phyloP scores from a whole-genome alignment of 2,329 filamentous ascomycete genomes.

The Aspergillus intermedius region DNA sequence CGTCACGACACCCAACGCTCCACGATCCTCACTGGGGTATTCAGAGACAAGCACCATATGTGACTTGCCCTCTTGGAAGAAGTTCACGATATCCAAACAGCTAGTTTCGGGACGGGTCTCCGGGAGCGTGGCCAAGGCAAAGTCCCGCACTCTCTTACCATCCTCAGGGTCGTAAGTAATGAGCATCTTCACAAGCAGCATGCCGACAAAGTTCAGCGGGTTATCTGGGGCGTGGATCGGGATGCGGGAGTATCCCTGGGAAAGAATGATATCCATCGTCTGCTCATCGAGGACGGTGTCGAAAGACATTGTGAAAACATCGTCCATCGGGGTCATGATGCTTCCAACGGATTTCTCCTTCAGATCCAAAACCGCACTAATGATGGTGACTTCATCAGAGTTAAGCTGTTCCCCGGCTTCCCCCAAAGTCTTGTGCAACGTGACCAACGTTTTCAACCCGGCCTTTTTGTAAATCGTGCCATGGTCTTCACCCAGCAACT shows the following conservation, averaged over 20 bases:
- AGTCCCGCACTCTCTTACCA: slow-evolving; percentile 75
- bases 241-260: slow-evolving; percentile 90
- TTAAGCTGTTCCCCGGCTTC: slow-evolving; percentile 80
- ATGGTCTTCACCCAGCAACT: slow-evolving; percentile 86
- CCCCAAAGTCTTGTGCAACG: slow-evolving; percentile 85
- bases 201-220: slow-evolving; percentile 82
- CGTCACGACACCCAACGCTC: slow-evolving; percentile 87
- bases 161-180: slow-evolving; percentile 99
- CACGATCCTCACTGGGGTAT: slow-evolving; percentile 79
- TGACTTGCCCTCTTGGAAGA: slow-evolving; percentile 98
- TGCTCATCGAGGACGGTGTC: slow-evolving; percentile 87
- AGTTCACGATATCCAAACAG: slow-evolving; percentile 97
- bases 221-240: slow-evolving; percentile 87
- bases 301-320: slow-evolving; percentile 95
- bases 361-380: slow-evolving; percentile 89
- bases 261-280: slow-evolving; percentile 90
- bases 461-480: slow-evolving; percentile 98
- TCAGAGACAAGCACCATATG: slow-evolving; percentile 98
- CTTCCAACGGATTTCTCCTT: slow-evolving; percentile 92
- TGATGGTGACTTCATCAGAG: slow-evolving; percentile 97
- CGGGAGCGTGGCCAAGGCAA: slow-evolving; percentile 85
- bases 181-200: slow-evolving; percentile 96
- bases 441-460: slow-evolving; percentile 91
- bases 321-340: slow-evolving; percentile 98
- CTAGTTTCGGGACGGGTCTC: slow-evolving; percentile 94